Evolutionary conservation across 179 eudicot species (phyloP), one percentile per base, ranked within the genome.

Genomic region (Actinidia arguta): DNA sequence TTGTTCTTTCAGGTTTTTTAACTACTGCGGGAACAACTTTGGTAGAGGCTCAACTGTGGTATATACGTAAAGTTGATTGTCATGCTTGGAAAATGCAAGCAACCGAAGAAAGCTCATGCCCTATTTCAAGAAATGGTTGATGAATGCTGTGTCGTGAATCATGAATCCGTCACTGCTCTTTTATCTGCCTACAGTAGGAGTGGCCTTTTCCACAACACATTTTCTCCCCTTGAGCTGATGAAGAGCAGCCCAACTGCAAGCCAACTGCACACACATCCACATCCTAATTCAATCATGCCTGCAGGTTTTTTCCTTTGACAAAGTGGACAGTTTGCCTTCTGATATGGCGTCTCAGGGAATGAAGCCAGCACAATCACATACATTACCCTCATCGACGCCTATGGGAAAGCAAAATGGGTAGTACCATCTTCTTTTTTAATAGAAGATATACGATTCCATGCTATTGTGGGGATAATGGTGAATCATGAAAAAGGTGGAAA

Each of bases 11-110:
- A 95, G 99, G 91, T 94, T 64, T 95, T 94, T 84, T 98, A 94
- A 76, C 88, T 95, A 72, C 83, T 95, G 68, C 92, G 94, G 25
- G 95, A 95, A 88, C 99, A 94, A 88, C 83, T 92, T 27, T 95
- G 98, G 98, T 95, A 95, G 90, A 87, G 84, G 86, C 99, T 98
- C 74, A 89, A 88, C 81, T 22, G 91, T 44, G 94, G 92, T 76
- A 88, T 93, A 62, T 95, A 92, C 87, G 86, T 95, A 79, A 95
- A 95, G 88, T 86, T 95, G 59, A 92, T 95, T 69, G 94, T 92
- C 83, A 94, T 95, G 97, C 98, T 95, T 79, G 99, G 98, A 75
- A 95, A 95, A 86, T 94, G 98, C 83, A 94, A 91, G 90, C 94
- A 94, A 89, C 97, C 98, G 12, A 89, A 91, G 82, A 93, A 88